Base-by-base conservation (phyloP, 805 yeast species). In the Millerozyma acaciae region DNA sequence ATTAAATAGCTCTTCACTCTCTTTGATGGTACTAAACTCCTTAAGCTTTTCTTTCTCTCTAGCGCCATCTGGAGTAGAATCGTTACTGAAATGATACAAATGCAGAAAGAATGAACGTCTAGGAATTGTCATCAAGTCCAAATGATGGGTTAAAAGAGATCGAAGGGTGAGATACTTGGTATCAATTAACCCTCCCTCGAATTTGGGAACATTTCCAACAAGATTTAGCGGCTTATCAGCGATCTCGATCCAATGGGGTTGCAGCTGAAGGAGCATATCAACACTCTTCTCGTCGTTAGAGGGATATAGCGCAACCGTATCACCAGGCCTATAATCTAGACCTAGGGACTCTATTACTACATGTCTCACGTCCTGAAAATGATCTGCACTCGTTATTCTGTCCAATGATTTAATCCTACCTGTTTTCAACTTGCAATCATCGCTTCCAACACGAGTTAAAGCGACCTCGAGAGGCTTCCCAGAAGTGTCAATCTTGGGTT, bases 331-430 rank as follows among this genome's bases (percentile, higher is more conserved):
- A 45, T 75, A 84, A 2, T 47, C 38, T 9, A 67, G 47, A 1
- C 47, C 51, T 12, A 60, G 55, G 1, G 58, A 38, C 17, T 61
- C 55, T 12, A 86, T 61, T 0, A 53, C 50, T 9, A 88, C 55
- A 34, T 73, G 76, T 23, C 96, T 68, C 2, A 90, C 95, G 53
- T 93, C 97, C 56, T 93, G 97, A 60, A 86, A 87, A 60, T 93
- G 97, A 32, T 76, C 80, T 0, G 44, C 39, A 0, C 74, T 55
- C 0, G 97, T 90, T 10, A 93, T 61, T 37, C 96, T 60, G 1
- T 57, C 41, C 48, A 86, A 86, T 2, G 40, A 28, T 0, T 41
- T 35, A 5, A 89, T 67, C 7, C 43, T 59, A 0, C 84, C 95
- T 31, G 22, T 35, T 14, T 32, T 25, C 21, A 60, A 35, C 14